Base-by-base conservation (phyloP, 805 yeast genomes). In the Candida verbasci region DNA sequence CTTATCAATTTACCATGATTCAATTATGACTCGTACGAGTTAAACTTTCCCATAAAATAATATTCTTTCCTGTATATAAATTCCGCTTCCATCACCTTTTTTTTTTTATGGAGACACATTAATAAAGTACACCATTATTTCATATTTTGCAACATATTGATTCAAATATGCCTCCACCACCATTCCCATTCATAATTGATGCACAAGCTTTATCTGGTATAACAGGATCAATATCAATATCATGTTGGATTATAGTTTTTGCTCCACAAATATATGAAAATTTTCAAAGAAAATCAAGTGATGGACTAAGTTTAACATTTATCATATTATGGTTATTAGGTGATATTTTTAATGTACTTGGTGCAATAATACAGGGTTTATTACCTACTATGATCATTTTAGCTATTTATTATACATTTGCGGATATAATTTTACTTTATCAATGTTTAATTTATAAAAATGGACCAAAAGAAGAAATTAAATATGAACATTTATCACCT, bases 221-320 rank as follows among this genome's bases (percentile, higher is more conserved):
- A 38, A 78, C 84, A 14, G 86, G 83, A 41, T 86, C 95, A 9
- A 87, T 93, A 24, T 91, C 97, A 14, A 76, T 91, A 31, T 95
- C 97, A 11, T 93, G 97, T 58, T 91, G 98, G 98, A 82, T 93
- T 41, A 89, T 93, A 33, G 98, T 91, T 12, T 91, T 93, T 68
- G 94, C 95, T 25, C 97, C 97, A 9, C 97, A 91, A 56, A 83
- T 93, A 30, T 89, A 87, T 58, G 97, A 93, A 55, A 91, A 89
- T 47, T 88, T 86, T 53, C 71, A 73, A 42, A 68, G 97, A 52
- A 81, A 86, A 57, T 79, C 88, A 24, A 80, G 95, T 6, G 97
- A 93, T 38, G 97, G 97, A 5, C 71, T 93, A 14, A 88, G 97
- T 6, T 60, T 89, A 26, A 67, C 85, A 44, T 93, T 93, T 59